phyloP scores from a whole-genome alignment of 768 basidiomycete species.

The Strobilomyces dryophilus region DNA sequence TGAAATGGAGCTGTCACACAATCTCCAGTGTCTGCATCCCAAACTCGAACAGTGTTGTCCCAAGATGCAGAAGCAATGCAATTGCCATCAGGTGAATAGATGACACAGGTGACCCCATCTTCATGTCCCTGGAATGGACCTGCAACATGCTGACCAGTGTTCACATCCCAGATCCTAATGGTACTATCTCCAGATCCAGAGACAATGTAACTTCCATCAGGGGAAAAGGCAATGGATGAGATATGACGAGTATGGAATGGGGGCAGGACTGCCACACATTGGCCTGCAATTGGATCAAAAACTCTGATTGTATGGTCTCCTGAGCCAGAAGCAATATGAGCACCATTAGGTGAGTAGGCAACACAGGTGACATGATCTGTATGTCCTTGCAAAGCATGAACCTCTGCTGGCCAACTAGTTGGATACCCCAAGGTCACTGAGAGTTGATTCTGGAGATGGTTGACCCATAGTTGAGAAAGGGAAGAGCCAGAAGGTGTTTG shows the following conservation, averaged over 20 bases:
- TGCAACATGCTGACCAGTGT: constrained; percentile 9
- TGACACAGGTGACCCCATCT: constrained; percentile 1
- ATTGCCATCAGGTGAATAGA: constrained; percentile 18
- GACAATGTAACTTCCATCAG: constrained; percentile 19
- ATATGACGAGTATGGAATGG: neutral
- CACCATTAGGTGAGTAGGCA: constrained; percentile 21
- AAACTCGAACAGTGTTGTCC: constrained; percentile 14
- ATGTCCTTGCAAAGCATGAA: constrained; percentile 14
- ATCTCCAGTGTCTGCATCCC: constrained; percentile 11
- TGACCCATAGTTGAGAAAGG: constrained; percentile 22
- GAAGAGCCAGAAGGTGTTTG: constrained; percentile 27
- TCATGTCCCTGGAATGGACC: constrained; percentile 13
- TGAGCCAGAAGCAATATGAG: constrained; percentile 26
- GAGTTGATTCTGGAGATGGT: constrained; percentile 15
- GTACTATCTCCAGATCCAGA: constrained; percentile 13
- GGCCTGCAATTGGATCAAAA: constrained; percentile 16
- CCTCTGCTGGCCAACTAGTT: constrained; percentile 15
- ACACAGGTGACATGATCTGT: constrained; percentile 9
- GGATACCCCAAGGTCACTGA: constrained; percentile 8
- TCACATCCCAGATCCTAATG: constrained; percentile 21
- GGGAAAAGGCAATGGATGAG: constrained; percentile 18
- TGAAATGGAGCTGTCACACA: constrained; percentile 1
- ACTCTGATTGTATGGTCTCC: constrained; percentile 17
- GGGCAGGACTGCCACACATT: constrained; percentile 5
- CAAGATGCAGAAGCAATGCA: constrained; percentile 20